Evolutionary conservation across 2,329 filamentous ascomycete species (phyloP), one percentile per base, ranked within the genome.

Genomic region (Monosporascus sp.): DNA sequence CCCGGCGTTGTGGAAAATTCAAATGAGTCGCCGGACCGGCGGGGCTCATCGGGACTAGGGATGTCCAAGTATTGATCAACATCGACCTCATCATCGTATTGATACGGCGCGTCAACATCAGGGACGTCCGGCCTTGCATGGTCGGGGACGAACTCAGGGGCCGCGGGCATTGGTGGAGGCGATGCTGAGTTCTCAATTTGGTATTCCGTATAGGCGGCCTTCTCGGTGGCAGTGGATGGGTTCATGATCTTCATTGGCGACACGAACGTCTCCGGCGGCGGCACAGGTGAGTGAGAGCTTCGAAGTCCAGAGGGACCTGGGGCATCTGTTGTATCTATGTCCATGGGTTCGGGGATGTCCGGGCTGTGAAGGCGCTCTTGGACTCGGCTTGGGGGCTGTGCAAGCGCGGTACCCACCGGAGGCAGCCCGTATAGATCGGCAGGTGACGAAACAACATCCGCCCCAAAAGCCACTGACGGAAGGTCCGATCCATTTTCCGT

Each of bases 261-360:
- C 52, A 67, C 63, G 55, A 66, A 68, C 25, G 61, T 58, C 39
- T 66, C 63, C 6, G 60, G 52, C 4, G 59, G 56, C 11, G 65
- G 54, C 44, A 57, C 55, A 56, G 66, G 66, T 35, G 66, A 69
- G 49, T 64, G 60, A 17, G 66, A 68, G 25, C 50, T 48, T 35
- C 60, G 59, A 44, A 65, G 58, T 51, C 57, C 56, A 51, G 64
- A 62, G 44, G 60, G 55, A 22, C 57, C 56, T 54, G 57, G 55
- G 49, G 55, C 47, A 49, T 51, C 51, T 49, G 58, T 54, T 31
- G 58, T 58, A 49, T 66, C 63, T 24, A 65, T 47, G 37, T 68
- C 61, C 65, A 69, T 68, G 25, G 66, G 66, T 49, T 67, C 66
- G 50, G 66, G 67, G 54, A 69, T 67, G 45, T 63, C 66, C 43